Evolutionary conservation across 257 asterid genomes (phyloP).

Genomic region (Solanum chiquidenum): DNA sequence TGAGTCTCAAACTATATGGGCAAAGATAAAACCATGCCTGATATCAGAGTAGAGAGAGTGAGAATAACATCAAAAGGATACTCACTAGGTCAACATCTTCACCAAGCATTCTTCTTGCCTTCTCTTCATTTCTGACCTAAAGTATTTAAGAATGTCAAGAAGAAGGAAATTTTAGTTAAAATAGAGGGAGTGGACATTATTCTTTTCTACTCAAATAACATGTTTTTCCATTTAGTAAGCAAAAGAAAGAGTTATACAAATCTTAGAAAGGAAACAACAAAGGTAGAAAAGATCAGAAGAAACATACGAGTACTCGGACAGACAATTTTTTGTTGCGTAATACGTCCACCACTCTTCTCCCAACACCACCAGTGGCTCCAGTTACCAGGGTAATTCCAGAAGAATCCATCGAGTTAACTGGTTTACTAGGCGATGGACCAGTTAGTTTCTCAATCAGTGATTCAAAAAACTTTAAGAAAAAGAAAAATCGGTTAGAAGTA

Average conservation of each 20-base stretch:
- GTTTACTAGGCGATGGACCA: conserved; percentile 70
- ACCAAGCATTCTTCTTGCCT: conserved; percentile 87
- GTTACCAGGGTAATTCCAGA: conserved; percentile 70
- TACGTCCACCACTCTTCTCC: conserved; percentile 81
- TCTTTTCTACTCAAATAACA: background rate
- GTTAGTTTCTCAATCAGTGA: conserved; percentile 85
- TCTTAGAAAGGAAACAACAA: background rate
- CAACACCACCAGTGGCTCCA: conserved; percentile 99
- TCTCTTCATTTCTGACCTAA: conserved; percentile 95
- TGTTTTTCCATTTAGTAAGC: background rate
- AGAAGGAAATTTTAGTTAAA: background rate
- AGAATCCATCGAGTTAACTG: conserved; percentile 47
- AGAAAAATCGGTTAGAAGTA: conserved; percentile 29
- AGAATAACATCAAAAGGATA: background rate
- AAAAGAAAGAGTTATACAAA: background rate
- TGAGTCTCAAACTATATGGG: background rate
- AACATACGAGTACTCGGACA: conserved; percentile 68
- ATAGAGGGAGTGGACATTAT: background rate
- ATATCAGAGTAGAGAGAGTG: background rate
- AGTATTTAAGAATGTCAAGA: background rate
- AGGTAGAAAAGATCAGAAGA: background rate
- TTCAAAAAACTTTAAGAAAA: conserved; percentile 60
- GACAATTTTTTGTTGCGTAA: conserved; percentile 52
- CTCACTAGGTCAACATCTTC: conserved; percentile 82
- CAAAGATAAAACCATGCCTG: background rate